Conservation (phyloP, 495 filamentous ascomycete species). For the Aspergillus ellipticus region DNA sequence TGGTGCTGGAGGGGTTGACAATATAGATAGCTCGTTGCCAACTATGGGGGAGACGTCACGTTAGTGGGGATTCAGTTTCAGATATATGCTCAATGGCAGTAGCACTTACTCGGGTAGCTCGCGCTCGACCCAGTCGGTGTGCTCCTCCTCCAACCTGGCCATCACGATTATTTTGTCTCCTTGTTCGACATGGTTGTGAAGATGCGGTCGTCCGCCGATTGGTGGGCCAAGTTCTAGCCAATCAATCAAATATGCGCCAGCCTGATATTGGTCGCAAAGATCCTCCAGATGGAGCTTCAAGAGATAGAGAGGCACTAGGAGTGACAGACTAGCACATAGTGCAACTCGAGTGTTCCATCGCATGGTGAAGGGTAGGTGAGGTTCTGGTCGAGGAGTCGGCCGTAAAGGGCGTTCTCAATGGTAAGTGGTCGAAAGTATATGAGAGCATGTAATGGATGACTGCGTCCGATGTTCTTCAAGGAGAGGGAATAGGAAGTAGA, state of each 20-base stretch:
- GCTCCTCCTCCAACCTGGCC: constrained; percentile 52
- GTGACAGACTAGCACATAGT: constrained; percentile 25
- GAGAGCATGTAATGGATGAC: not conserved
- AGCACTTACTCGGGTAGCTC: constrained; percentile 47
- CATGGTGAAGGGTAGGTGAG: constrained; percentile 27
- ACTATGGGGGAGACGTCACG: constrained; percentile 20
- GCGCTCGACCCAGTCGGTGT: constrained; percentile 57
- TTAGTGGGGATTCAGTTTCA: not conserved
- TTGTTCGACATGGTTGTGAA: constrained; percentile 11
- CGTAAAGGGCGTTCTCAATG: not conserved
- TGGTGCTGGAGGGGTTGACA: constrained; percentile 54
- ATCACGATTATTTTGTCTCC: constrained; percentile 55
- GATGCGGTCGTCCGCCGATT: constrained; percentile 2
- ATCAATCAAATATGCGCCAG: constrained; percentile 38
- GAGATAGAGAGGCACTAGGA: constrained; percentile 34
- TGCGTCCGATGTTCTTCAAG: not conserved
- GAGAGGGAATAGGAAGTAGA: too few species aligned
- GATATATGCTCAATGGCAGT: constrained; percentile 4
- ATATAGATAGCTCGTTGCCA: constrained; percentile 62
- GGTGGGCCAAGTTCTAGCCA: constrained; percentile 27
- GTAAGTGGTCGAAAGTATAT: not conserved
- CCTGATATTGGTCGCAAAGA: constrained; percentile 42
- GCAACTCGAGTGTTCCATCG: constrained; percentile 35
- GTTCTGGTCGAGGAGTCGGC: not conserved
- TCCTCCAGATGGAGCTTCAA: constrained; percentile 37